These are phyloP conservation scores for Coemansia sp. DNA, from an alignment of 192 early-diverging fungal species.

Conservation along the genomic window DNA sequence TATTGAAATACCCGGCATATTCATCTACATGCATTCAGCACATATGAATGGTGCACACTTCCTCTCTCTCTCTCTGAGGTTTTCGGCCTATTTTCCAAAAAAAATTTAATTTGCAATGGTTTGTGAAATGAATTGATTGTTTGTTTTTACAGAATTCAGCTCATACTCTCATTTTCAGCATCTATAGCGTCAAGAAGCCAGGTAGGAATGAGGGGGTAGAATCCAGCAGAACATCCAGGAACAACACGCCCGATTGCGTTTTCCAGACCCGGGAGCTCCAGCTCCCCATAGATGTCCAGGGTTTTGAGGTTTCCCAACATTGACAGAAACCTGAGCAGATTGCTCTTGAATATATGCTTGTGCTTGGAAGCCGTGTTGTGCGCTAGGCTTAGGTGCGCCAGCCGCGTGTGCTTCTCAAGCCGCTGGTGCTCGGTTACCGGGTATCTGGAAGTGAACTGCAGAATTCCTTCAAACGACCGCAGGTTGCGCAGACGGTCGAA, in stretches of 20 bases:
- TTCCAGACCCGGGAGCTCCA: constrained; percentile 18
- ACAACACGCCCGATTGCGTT: constrained; percentile 9
- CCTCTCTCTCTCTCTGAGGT: too few relatives aligned
- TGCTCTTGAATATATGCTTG: constrained; percentile 25
- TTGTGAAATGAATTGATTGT: too few relatives aligned
- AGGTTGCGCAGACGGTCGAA: constrained; percentile 5
- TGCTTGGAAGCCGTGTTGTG: constrained; percentile 8
- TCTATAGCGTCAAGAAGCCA: constrained; percentile 19
- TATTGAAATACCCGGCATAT: too few relatives aligned
- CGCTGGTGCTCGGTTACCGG: neutral
- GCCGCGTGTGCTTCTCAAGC: neutral
- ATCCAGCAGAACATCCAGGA: constrained; percentile 14
- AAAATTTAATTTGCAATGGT: too few relatives aligned
- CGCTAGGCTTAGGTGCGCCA: constrained; percentile 28
- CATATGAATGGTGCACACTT: too few relatives aligned
- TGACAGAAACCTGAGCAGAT: constrained; percentile 18
- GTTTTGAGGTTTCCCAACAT: constrained; percentile 15
- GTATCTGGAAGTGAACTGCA: constrained; percentile 16
- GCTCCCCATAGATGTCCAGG: constrained; percentile 31
- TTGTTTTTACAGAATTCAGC: too few relatives aligned
- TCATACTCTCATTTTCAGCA: neutral
- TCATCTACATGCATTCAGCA: too few relatives aligned
- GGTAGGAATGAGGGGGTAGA: constrained; percentile 24
- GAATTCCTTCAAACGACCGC: constrained; percentile 29
- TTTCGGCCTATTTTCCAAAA: too few relatives aligned